These are phyloP conservation scores for Neoscytalidium dimidiatum DNA, from an alignment of 2,329 filamentous ascomycete species.

Conservation along the genomic window DNA sequence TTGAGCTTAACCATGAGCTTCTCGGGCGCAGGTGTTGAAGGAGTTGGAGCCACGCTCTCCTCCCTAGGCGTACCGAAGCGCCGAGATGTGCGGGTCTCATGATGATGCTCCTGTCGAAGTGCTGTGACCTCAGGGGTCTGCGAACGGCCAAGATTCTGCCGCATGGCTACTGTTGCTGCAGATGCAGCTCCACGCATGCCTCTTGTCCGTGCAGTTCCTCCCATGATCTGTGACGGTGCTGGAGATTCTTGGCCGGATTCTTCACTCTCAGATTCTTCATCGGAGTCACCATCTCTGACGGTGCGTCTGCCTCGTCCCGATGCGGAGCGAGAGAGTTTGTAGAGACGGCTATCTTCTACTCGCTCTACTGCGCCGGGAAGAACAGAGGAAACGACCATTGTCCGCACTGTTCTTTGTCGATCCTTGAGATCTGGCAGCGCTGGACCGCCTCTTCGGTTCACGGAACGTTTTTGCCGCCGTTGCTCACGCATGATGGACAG, in stretches of 20 bases:
- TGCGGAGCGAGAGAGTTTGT: slow-evolving; percentile 59
- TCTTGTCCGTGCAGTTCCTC: slow-evolving; percentile 80
- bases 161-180: slow-evolving; percentile 83
- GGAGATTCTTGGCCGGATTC: slow-evolving; percentile 87
- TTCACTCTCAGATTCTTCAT: slow-evolving; percentile 90
- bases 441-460: slow-evolving; percentile 89
- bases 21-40: slow-evolving; percentile 40
- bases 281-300: slow-evolving; percentile 69
- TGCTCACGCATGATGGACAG: slow-evolving; percentile 92
- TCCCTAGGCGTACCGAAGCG: slow-evolving; percentile 68
- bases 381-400: slow-evolving; percentile 87
- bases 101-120: slow-evolving; percentile 52
- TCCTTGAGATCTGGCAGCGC: slow-evolving; percentile 96
- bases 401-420: slow-evolving; percentile 87
- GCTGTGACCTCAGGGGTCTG: slow-evolving; percentile 76
- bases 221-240: slow-evolving; percentile 65
- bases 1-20: slow-evolving; percentile 69
- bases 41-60: slow-evolving; percentile 72
- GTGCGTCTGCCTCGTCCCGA: slow-evolving; percentile 54
- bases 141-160: slow-evolving; percentile 72
- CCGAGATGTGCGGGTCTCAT: slow-evolving; percentile 71
- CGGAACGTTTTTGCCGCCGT: slow-evolving; percentile 89
- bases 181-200: slow-evolving; percentile 87
- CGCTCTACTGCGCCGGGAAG: slow-evolving; percentile 81
- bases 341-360: slow-evolving; percentile 83